These are phyloP conservation scores for Camptophora hylomeconis DNA, from an alignment of 2,329 filamentous ascomycete species.

Conservation along the genomic window DNA sequence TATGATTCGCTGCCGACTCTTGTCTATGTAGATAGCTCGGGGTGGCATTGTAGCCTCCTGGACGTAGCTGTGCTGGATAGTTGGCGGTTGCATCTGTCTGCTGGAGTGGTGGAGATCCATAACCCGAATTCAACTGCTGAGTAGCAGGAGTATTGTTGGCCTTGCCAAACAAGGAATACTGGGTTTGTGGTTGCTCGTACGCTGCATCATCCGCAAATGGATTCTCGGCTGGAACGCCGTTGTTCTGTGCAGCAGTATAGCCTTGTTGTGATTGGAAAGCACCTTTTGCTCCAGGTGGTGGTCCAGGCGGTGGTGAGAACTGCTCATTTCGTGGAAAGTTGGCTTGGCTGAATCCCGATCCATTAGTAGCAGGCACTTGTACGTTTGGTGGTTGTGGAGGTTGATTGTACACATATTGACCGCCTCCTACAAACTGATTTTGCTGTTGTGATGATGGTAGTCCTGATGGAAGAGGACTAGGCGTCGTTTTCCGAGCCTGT, in stretches of 20 bases:
- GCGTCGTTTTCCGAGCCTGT: conserved; percentile 35
- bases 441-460: conserved; percentile 7
- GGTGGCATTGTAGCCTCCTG: conserved; percentile 10
- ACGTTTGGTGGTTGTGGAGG: conserved; percentile 3
- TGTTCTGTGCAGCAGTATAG: conserved; percentile 8
- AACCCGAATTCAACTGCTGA: conserved; percentile 1
- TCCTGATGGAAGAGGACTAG: conserved; percentile 4
- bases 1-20: conserved; percentile 12
- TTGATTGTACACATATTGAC: conserved; percentile 12
- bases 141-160: background rate
- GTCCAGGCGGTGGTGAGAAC: conserved; percentile 11
- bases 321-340: conserved; percentile 9
- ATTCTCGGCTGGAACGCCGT: conserved; percentile 13
- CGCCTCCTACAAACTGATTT: too few species aligned
- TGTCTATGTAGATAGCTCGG: conserved; percentile 13
- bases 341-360: conserved; percentile 9
- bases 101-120: conserved; percentile 8
- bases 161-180: conserved; percentile 7
- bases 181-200: conserved; percentile 5
- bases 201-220: conserved; percentile 16
- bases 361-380: too few species aligned
- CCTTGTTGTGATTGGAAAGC: conserved; percentile 3
- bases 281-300: conserved; percentile 8
- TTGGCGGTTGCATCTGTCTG: conserved; percentile 6
- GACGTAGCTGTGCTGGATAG: conserved; percentile 6